Evolutionary conservation across 768 basidiomycete genomes (phyloP), one percentile per base, ranked within the genome.

Genomic region (Termitomyces sp.): DNA sequence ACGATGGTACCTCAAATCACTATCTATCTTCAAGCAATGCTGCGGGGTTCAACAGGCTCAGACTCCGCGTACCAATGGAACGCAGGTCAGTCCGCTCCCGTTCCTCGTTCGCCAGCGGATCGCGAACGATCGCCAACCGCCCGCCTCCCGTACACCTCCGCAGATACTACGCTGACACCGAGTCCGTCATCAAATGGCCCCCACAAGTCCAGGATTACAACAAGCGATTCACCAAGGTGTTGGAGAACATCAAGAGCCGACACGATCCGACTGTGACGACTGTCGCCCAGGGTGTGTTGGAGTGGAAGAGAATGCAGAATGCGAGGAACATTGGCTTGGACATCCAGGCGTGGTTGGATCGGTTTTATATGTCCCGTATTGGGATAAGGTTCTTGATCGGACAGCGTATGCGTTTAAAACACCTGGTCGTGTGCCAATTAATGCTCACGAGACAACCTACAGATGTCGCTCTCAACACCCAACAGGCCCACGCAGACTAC

Each of bases 211-310:
- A 88, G 66, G 94, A 96, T 66, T 97, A 94, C 78, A 98, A 98
- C 74, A 84, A 86, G 28, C 81, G 86, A 8, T 98, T 99, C 78
- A 99, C 97, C 5, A 89, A 88, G 66, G 74, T 86, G 39, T 81
- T 98, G 9, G 90, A 96, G 50, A 78, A 85, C 24, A 96, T 99
- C 81, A 99, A 99, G 78, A 85, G 82, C 59, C 82, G 97, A 12
- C 97, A 99, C 74, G 96, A 98, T 70, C 96, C 96, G 0, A 98
- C 97, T 0, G 97, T 98, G 8, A 96, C 96, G 7, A 97, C 96
- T 8, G 92, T 98, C 59, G 94, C 93, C 0, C 95, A 96, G 74
- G 96, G 96, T 52, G 91, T 99, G 4, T 79, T 98, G 61, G 96
- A 99, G 72, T 98, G 95, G 95, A 98, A 98, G 71, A 82, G 86